phyloP scores from a whole-genome alignment of 1,284 basidiomycete species.

The Marasmius fiardii region DNA sequence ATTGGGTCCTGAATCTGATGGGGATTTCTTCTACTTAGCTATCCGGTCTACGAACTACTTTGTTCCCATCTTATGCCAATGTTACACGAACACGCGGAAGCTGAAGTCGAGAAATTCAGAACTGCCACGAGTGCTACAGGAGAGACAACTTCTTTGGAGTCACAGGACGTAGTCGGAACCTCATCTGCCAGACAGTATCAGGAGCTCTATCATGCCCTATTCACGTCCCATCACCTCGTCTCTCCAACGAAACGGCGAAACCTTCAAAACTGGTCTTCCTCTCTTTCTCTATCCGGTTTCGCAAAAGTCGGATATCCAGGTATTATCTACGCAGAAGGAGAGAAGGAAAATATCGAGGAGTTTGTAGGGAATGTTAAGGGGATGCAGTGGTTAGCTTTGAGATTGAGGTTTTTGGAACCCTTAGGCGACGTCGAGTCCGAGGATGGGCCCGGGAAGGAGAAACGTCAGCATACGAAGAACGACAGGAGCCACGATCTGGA shows the following conservation, averaged over 20 bases:
- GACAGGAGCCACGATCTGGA: too few species aligned
- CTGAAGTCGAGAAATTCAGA: background rate
- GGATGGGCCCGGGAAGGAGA: too few species aligned
- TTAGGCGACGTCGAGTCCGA: constrained; percentile 17
- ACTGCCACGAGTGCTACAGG: background rate
- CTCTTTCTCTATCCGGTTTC: constrained; percentile 59
- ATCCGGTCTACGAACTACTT: constrained; percentile 57
- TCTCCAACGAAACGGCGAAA: constrained; percentile 66
- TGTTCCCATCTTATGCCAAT: constrained; percentile 56
- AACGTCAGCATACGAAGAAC: too few species aligned
- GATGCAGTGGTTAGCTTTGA: constrained; percentile 77
- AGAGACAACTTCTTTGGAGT: background rate
- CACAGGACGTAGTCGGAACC: background rate
- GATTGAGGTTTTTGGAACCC: constrained; percentile 57
- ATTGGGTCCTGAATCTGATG: too few species aligned
- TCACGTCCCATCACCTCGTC: constrained; percentile 73
- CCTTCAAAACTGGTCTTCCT: constrained; percentile 56
- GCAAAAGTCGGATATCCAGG: constrained; percentile 75
- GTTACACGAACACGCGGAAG: constrained; percentile 37
- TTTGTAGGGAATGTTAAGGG: constrained; percentile 66
- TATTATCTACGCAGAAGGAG: constrained; percentile 66
- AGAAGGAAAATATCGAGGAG: constrained; percentile 48
- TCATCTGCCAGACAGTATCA: too few species aligned
- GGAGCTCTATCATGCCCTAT: constrained; percentile 50
- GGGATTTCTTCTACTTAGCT: too few species aligned